Conservation (phyloP, 805 yeast species). For the Saccharomycodes ludwigii region DNA sequence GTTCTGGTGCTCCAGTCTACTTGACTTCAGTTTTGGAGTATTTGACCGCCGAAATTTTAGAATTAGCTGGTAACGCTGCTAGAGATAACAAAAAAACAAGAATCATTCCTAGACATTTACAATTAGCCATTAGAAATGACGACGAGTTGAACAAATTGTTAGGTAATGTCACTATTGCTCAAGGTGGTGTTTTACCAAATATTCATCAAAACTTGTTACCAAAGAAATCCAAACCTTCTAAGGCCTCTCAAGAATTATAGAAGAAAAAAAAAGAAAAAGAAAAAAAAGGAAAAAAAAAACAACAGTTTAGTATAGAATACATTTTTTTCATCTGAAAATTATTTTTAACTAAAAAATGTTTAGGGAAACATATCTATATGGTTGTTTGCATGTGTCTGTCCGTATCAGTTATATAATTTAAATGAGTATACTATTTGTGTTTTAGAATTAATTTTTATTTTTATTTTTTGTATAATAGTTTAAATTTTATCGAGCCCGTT, state of each 20-base stretch:
- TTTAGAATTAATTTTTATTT: too few species aligned
- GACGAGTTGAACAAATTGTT: slow-evolving; percentile 94
- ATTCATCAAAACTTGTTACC: slow-evolving; percentile 88
- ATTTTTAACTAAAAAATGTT: too few species aligned
- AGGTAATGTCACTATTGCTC: slow-evolving; percentile 90
- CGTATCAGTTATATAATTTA: too few species aligned
- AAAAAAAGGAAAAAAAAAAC: too few species aligned
- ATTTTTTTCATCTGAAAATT: too few species aligned
- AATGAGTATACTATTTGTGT: too few species aligned
- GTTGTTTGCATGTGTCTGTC: too few species aligned
- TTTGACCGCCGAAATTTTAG: slow-evolving; percentile 94
- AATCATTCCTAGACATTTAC: slow-evolving; percentile 97
- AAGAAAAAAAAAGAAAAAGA: too few species aligned
- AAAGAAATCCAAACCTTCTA: slow-evolving; percentile 53
- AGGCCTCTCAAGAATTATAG: slow-evolving; percentile 58
- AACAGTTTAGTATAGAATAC: too few species aligned
- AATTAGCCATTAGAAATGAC: slow-evolving; percentile 97
- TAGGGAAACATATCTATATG: too few species aligned
- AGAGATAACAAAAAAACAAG: slow-evolving; percentile 99
- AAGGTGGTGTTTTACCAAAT: slow-evolving; percentile 99
- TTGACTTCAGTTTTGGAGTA: slow-evolving; percentile 94
- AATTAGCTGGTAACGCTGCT: slow-evolving; percentile 98
- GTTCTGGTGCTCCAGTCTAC: slow-evolving; percentile 99
- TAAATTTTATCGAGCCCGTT: too few species aligned
- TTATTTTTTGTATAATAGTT: too few species aligned